Base-by-base conservation (phyloP, 352 stramenopile genomes). In the Pythium oligandrum region DNA sequence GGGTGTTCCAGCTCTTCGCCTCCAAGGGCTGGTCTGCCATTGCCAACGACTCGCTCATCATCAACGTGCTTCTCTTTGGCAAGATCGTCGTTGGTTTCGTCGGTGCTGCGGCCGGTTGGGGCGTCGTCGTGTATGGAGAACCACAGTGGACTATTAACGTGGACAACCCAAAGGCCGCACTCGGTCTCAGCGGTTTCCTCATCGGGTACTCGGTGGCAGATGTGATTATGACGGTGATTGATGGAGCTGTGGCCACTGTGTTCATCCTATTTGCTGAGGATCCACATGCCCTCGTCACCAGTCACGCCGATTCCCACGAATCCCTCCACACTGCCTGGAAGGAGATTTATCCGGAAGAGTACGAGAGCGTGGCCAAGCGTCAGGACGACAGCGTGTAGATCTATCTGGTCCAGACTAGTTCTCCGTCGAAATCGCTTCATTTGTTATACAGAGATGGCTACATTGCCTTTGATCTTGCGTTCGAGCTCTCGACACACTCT, bases 31-130 rank as follows among this genome's bases (percentile, higher is more conserved):
- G 72, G 69, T 76, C 64, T 6, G 68, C 75, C 34, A 83, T 88
- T 54, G 73, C 77, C 32, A 87, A 86, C 53, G 78, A 90, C 68
- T 80, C 77, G 52, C 69, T 90, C 56, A 84, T 86, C 42, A 68
- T 71, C 38, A 75, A 78, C 44, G 68, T 84, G 26, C 64, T 93
- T 26, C 54, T 77, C 30, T 86, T 73, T 47, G 61, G 79, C 32
- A 81, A 81, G 40, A 73, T 88, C 55, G 71, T 73, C n/a, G 63
- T 79, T 6, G 74, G 74, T 4, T 78, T 81, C 48, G 55, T 73
- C n/a, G 77, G 79, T 17, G 71, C 71, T 0, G 68, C 70, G n/a
- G 65, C 67, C 2, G 74, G 66, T 11, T 73, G 65, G 51, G 64
- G 63, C 1, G 45, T 48, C 6, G 71, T 75, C 2, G 59, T 61